Evolutionary conservation across 1,139 yeast species (phyloP).

Genomic region (Blastobotrys ciferrii): DNA sequence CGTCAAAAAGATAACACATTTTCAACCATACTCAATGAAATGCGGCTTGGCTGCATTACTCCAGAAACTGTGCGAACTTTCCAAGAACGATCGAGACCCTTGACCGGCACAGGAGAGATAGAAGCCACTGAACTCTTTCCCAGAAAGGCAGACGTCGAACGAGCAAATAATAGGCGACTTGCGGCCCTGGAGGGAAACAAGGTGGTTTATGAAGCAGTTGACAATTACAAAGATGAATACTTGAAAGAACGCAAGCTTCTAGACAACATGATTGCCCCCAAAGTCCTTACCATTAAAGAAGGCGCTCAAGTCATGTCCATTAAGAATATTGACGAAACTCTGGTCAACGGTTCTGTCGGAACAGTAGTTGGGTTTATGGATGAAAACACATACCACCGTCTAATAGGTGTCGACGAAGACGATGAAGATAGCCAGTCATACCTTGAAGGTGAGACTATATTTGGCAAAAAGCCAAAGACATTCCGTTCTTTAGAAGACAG

Average conservation of each 20-base stretch:
- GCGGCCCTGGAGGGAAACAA: slow-evolving; percentile 49
- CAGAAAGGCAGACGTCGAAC: slow-evolving; percentile 79
- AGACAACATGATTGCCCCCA: slow-evolving; percentile 70
- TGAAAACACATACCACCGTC: slow-evolving; percentile 4
- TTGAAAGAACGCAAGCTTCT: slow-evolving; percentile 37
- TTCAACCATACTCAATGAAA: slow-evolving; percentile 81
- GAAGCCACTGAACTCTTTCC: slow-evolving; percentile 86
- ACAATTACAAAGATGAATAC: slow-evolving; percentile 49
- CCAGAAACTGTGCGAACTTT: slow-evolving; percentile 56
- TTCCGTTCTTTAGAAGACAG: slow-evolving; percentile 6
- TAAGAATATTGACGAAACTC: slow-evolving; percentile 79
- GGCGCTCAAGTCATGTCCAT: slow-evolving; percentile 97
- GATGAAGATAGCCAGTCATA: not conserved
- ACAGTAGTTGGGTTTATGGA: slow-evolving; percentile 69
- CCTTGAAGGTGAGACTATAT: not conserved
- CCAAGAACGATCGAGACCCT: slow-evolving; percentile 51
- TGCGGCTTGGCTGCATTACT: slow-evolving; percentile 71
- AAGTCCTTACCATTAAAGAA: slow-evolving; percentile 57
- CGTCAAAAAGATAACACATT: slow-evolving; percentile 86
- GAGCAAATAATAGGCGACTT: slow-evolving; percentile 64
- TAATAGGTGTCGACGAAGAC: not conserved
- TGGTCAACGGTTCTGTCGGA: slow-evolving; percentile 93
- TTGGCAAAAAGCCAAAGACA: not conserved
- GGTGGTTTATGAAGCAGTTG: slow-evolving; percentile 54
- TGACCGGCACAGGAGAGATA: slow-evolving; percentile 48